A percentile compares a stretch with the other conserved stretches of the same genome.
phyloP scores from a whole-genome alignment of 1,139 yeast species.

The Candida tetrigidarum region DNA sequence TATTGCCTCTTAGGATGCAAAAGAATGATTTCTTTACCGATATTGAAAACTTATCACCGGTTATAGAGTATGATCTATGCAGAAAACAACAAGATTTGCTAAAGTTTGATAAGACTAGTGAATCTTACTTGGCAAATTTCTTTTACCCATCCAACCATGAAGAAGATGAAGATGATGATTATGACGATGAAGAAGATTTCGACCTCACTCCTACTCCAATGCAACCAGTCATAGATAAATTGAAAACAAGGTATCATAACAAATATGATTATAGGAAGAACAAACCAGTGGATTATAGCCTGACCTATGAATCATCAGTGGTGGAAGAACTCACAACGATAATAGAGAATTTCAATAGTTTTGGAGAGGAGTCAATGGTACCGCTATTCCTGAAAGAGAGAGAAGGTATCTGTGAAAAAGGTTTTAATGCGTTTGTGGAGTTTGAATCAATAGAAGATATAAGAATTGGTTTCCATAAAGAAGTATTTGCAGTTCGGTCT shows the following conservation, averaged over 20 bases:
- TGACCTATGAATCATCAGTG: constrained; percentile 23
- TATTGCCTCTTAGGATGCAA: constrained; percentile 52
- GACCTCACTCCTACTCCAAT: not conserved
- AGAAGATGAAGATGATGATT: constrained; percentile 13
- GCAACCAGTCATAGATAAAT: constrained; percentile 20
- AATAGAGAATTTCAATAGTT: constrained; percentile 18
- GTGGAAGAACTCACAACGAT: constrained; percentile 13
- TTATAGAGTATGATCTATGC: constrained; percentile 26
- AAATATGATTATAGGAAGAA: constrained; percentile 21
- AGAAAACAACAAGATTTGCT: constrained; percentile 44
- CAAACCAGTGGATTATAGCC: constrained; percentile 8
- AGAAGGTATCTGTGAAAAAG: constrained; percentile 16
- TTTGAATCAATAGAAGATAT: constrained; percentile 23
- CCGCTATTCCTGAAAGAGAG: constrained; percentile 10
- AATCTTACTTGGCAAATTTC: constrained; percentile 28
- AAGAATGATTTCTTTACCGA: constrained; percentile 51
- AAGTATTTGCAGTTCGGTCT: constrained; percentile 33
- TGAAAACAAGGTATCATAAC: constrained; percentile 18
- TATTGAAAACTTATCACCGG: constrained; percentile 53
- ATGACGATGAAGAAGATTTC: constrained; percentile 22
- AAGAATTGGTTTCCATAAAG: constrained; percentile 35
- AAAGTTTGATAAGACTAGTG: constrained; percentile 22
- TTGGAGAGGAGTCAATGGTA: constrained; percentile 20
- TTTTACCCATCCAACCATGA: constrained; percentile 25
- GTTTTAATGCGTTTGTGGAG: constrained; percentile 30